Evolutionary conservation across 2,329 filamentous ascomycete genomes (phyloP).

Genomic region (Aspergillus latus): DNA sequence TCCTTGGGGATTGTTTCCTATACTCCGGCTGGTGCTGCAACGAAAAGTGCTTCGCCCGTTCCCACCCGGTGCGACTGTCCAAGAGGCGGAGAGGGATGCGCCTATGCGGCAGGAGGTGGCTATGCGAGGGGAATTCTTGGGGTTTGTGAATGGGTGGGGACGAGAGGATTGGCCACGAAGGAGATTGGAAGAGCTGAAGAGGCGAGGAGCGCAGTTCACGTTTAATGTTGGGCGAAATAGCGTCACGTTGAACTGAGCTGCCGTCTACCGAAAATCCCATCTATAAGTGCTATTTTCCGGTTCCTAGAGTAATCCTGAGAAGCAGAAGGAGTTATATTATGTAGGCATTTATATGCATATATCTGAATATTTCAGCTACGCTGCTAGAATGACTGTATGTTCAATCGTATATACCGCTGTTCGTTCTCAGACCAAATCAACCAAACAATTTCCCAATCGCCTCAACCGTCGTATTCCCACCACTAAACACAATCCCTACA

Average conservation of each 20-base stretch:
- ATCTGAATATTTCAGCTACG: too few relatives aligned
- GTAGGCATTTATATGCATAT: not conserved
- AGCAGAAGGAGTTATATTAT: too few relatives aligned
- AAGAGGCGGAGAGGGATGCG: conserved; percentile 37
- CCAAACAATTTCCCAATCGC: conserved; percentile 57
- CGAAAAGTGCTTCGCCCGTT: conserved; percentile 39
- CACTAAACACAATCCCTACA: conserved; percentile 60
- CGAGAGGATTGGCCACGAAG: conserved; percentile 37
- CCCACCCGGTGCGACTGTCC: conserved; percentile 31
- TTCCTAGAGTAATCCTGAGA: too few relatives aligned
- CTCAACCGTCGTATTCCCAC: conserved; percentile 66
- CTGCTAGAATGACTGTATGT: not conserved
- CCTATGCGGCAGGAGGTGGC: conserved; percentile 38
- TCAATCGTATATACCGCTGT: not conserved
- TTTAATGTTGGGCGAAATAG: conserved; percentile 31
- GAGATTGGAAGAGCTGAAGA: conserved; percentile 30
- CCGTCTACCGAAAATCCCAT: not conserved
- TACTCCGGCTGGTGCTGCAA: conserved; percentile 39
- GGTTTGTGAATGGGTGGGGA: conserved; percentile 39
- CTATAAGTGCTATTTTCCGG: too few relatives aligned
- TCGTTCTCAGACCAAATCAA: conserved; percentile 1
- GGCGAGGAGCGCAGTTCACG: conserved; percentile 30
- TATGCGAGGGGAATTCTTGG: conserved; percentile 34
- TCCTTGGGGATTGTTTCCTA: conserved; percentile 42
- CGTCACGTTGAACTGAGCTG: conserved; percentile 19